Conservation (phyloP, 2,329 filamentous ascomycete species). For the Blumeria hordei region DNA sequence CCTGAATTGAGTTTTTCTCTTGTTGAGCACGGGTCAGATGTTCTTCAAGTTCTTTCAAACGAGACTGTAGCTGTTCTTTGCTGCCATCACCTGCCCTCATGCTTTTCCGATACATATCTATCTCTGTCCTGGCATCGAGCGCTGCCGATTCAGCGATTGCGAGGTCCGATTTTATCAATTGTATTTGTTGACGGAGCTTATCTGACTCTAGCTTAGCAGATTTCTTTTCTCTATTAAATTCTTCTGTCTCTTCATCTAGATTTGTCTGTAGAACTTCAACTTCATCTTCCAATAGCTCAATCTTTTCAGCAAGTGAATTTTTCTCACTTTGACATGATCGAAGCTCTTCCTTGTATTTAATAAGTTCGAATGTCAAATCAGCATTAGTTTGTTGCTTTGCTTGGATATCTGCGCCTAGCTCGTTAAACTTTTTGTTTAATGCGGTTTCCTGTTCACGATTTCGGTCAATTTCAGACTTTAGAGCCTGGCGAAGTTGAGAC, state of each 20-base stretch:
- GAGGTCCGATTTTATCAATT: slow-evolving; percentile 14
- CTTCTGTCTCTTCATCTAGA: slow-evolving; percentile 33
- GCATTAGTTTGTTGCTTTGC: slow-evolving; percentile 40
- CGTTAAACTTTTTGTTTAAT: slow-evolving; percentile 48
- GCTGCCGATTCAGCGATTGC: slow-evolving; percentile 11
- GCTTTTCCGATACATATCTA: slow-evolving; percentile 14
- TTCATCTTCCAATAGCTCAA: slow-evolving; percentile 48
- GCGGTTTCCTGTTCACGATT: slow-evolving; percentile 47
- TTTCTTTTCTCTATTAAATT: slow-evolving; percentile 24
- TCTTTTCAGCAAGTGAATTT: slow-evolving; percentile 36
- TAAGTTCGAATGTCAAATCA: slow-evolving; percentile 39
- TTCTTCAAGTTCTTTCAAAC: slow-evolving; percentile 31
- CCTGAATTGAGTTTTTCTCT: slow-evolving; percentile 39
- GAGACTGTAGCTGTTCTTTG: slow-evolving; percentile 28
- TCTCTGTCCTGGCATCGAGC: slow-evolving; percentile 11
- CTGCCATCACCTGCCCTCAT: slow-evolving; percentile 15
- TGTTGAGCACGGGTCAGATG: slow-evolving; percentile 30
- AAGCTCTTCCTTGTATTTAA: slow-evolving; percentile 41
- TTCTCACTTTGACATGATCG: slow-evolving; percentile 41
- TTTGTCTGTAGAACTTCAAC: slow-evolving; percentile 44
- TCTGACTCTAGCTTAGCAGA: slow-evolving; percentile 20
- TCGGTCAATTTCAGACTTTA: slow-evolving; percentile 47
- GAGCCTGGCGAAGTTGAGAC: slow-evolving; percentile 37
- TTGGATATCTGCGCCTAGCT: slow-evolving; percentile 46
- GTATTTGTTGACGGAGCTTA: slow-evolving; percentile 21